phyloP scores from a whole-genome alignment of 2,329 filamentous ascomycete species.

The Calycina marina region DNA sequence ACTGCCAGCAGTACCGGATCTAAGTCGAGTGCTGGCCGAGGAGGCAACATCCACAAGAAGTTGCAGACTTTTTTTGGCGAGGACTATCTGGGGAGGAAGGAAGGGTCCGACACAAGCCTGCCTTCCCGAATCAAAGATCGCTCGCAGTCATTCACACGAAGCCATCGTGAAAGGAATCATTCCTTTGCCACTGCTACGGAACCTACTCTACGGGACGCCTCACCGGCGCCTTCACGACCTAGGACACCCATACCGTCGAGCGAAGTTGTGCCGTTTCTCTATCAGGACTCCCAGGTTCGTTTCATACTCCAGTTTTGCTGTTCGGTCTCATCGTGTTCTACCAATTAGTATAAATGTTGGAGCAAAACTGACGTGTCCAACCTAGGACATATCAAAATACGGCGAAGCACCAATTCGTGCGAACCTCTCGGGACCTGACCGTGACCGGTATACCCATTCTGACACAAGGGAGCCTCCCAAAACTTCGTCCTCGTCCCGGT shows the following conservation, averaged over 20 bases:
- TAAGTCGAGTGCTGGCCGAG: constrained; percentile 53
- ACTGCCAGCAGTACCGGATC: constrained; percentile 79
- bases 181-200: constrained; percentile 57
- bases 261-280: constrained; percentile 95
- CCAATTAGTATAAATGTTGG: too few species aligned
- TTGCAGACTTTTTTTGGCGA: constrained; percentile 88
- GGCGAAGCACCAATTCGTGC: constrained; percentile 65
- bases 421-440: constrained; percentile 53
- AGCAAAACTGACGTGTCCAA: too few species aligned
- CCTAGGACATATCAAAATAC: constrained; percentile 58
- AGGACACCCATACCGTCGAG: constrained; percentile 77
- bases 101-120: constrained; percentile 60
- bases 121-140: constrained; percentile 38
- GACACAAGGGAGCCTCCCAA: constrained; percentile 37
- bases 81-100: constrained; percentile 60
- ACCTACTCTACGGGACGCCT: constrained; percentile 49
- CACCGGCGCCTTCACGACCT: constrained; percentile 62
- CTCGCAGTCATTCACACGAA: constrained; percentile 42
- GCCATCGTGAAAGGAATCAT: constrained; percentile 61
- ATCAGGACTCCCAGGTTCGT: constrained; percentile 70
- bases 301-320: too few species aligned
- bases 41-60: constrained; percentile 61
- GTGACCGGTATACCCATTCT: constrained; percentile 45
- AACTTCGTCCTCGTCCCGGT: constrained; percentile 48
- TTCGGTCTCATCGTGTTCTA: too few species aligned